Evolutionary conservation across 2,329 filamentous ascomycete genomes (phyloP).

Genomic region (Hymenoscyphus repandus): DNA sequence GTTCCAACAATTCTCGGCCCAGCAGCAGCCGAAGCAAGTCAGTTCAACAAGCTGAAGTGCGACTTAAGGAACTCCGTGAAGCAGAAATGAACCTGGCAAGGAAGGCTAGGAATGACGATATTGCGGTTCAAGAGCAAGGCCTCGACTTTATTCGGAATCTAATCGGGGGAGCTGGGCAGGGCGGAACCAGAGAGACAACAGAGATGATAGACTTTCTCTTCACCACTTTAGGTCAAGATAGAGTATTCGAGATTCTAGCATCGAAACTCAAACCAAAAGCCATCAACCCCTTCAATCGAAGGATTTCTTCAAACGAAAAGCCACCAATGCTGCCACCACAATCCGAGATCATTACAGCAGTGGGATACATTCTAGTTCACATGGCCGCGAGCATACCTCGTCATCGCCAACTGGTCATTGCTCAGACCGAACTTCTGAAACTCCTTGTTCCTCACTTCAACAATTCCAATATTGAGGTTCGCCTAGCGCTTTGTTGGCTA

Average conservation of each 20-base stretch:
- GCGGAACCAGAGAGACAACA: conserved; percentile 45
- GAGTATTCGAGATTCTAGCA: conserved; percentile 74
- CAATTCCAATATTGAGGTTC: conserved; percentile 68
- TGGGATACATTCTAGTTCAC: conserved; percentile 80
- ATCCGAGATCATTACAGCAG: conserved; percentile 68
- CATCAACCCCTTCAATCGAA: conserved; percentile 47
- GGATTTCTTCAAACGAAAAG: conserved; percentile 36
- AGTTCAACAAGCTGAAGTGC: conserved; percentile 45
- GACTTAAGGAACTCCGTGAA: conserved; percentile 51
- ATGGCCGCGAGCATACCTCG: conserved; percentile 75
- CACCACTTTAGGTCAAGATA: conserved; percentile 65
- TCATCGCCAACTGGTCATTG: conserved; percentile 72
- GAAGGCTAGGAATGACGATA: conserved; percentile 69
- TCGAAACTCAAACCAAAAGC: conserved; percentile 66
- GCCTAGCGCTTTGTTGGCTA: conserved; percentile 75
- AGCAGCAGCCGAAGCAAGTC: conserved; percentile 29
- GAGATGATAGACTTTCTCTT: conserved; percentile 86
- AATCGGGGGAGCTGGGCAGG: conserved; percentile 57
- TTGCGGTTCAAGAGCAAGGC: conserved; percentile 84
- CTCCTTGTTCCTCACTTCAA: conserved; percentile 68
- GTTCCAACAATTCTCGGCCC: conserved; percentile 19
- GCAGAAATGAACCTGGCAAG: conserved; percentile 63
- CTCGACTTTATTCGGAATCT: conserved; percentile 88
- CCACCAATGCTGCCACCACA: conserved; percentile 51
- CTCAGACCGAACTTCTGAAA: conserved; percentile 70